phyloP scores from a whole-genome alignment of 306 rosid genomes.

The Fagus crenata region DNA sequence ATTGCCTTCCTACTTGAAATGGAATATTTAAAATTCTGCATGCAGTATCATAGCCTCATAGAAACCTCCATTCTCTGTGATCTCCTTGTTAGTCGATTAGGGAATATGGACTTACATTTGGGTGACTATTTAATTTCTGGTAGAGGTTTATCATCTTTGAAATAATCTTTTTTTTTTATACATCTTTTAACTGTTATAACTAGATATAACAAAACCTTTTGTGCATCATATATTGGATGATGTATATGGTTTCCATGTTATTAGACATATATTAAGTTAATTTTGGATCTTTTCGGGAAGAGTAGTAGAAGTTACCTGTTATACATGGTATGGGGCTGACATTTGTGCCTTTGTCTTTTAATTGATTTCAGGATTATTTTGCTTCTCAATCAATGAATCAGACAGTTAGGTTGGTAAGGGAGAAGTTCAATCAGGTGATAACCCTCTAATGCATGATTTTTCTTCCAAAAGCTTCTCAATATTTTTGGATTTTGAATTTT shows the following conservation, averaged over 20 bases:
- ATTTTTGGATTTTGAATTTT: slow-evolving; percentile 3
- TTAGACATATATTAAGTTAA: slow-evolving; percentile 22
- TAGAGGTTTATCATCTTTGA: neutral
- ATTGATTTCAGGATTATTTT: slow-evolving; percentile 68
- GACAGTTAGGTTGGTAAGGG: slow-evolving; percentile 68
- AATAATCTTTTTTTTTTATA: neutral
- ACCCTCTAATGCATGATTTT: slow-evolving; percentile 6
- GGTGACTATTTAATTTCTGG: neutral
- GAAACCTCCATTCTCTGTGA: neutral
- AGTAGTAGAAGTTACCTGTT: slow-evolving; percentile 14
- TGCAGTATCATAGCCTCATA: neutral
- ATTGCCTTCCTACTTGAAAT: neutral
- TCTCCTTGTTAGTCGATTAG: slow-evolving; percentile 7
- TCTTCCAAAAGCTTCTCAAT: neutral
- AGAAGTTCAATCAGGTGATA: slow-evolving; percentile 84
- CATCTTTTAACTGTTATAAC: neutral
- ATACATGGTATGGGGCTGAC: slow-evolving; percentile 19
- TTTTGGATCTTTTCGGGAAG: slow-evolving; percentile 11
- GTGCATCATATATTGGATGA: neutral
- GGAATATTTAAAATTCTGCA: neutral
- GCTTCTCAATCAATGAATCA: slow-evolving; percentile 81
- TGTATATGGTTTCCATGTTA: slow-evolving; percentile 4
- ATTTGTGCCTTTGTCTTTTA: slow-evolving; percentile 18
- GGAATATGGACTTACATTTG: slow-evolving; percentile 3
- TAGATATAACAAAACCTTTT: neutral